Evolutionary conservation across 176 grass and related monocot genomes (phyloP), one percentile per base, ranked within the genome.

Genomic region (Guadua angustifolia): DNA sequence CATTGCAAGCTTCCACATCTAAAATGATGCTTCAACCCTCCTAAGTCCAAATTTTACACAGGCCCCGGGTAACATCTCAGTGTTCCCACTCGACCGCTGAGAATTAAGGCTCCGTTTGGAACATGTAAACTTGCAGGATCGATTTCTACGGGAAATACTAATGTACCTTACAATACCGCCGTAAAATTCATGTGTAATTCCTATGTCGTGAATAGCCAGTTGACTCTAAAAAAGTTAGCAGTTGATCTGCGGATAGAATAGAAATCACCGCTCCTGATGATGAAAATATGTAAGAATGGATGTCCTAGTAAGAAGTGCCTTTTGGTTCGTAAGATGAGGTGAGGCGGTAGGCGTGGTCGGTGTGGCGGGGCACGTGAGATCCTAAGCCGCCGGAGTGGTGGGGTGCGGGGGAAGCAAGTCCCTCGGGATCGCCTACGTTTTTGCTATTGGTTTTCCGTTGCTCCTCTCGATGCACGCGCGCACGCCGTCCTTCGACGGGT

Each of bases 351-450:
- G 29, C 53, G 71, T 51, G 75, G 69, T 56, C 68, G 69, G 83
- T 71, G 86, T 33, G 53, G 71, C 24, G 11, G 32, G 59, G 25
- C 69, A 49, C 82, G 69, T 74, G 87, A 75, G 74, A 35, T 29
- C 75, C 76, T 9, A 21, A 56, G 67, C 35, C 35, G 18, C 36
- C 46, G 66, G 74, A 11, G 7, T 2, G 67, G 83, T 71, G 84
- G 79, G 73, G 88, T 86, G 86, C 69, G 53, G 9, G 62, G 83
- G 83, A 89, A 32, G 86, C 86, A 92, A 83, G 79, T 79, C 83
- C 86, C 90, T 92, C 86, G 86, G 86, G 82, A 89, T 92, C 83
- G 79, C 86, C 65, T 29, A 72, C 79, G 68, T 44, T 10, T 78
- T 86, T 73, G 80, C 84, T 79, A 80, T 81, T 85, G 22, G 71